Evolutionary conservation across 23 red algal species (phyloP), one percentile per base, ranked within the genome.

Genomic region (Cyanidioschyzon merolae): DNA sequence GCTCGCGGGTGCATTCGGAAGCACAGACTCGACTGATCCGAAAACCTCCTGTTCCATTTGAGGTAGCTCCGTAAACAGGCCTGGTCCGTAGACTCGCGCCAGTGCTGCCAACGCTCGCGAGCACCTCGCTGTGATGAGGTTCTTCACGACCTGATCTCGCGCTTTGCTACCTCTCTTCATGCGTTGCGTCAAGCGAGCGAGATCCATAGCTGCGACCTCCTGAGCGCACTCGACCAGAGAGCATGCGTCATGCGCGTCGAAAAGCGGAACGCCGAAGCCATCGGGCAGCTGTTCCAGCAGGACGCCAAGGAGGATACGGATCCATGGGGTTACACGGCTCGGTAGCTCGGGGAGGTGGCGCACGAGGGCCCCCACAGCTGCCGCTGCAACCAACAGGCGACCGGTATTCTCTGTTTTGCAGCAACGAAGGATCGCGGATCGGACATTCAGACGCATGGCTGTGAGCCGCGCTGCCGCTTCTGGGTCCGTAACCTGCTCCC

Each of bases 271-370:
- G 21, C 45, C 45, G 7, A 54, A 15, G 21, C 45, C 45, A 54
- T 7, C 21, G 12, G 45, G 45, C 12, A 54, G 45, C 45, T 54
- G 45, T 54, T 54, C 12, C 12, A 54, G 45, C 45, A 54, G 45
- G 17, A 89, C 41, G 0, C 79, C 83, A 34, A 86, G 77, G 2
- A 95, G 59, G 39, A 86, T 68, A 59, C 86, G 85, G 83, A 95
- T 95, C 30, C 81, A 81, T 12, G 90, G 83, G 0, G 79, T 83
- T 37, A 95, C 85, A 31, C 82, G 84, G 12, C 45, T 50, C 35
- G 90, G 90, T 37, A 95, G 67, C 2, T 76, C 59, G 1, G 38
- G 30, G 7, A 75, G 83, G 18, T 58, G 39, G n/a, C 37, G 35
- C 34, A 58, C 77, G 0, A 89, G 78, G 1, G 88, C 39, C 0